Base-by-base conservation (phyloP, 805 yeast species). In the Spathaspora passalidarum region DNA sequence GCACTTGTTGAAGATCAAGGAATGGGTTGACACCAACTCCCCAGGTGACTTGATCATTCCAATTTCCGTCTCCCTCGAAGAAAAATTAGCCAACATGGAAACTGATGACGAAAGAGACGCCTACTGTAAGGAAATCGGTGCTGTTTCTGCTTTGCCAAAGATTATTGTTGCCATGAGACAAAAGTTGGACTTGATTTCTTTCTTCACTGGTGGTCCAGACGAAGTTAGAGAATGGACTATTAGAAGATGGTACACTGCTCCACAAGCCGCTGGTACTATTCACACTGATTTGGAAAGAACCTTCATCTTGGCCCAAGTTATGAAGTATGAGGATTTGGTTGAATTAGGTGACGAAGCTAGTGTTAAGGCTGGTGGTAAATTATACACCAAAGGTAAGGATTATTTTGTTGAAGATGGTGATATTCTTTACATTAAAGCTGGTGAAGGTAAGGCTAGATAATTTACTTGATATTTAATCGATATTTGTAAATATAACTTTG, bases 181-280 rank as follows among this genome's bases (percentile, higher is more conserved):
- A 54, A 84, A 88, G 50, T 77, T 91, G 49, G 86, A 86, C 55
- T 82, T 94, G 66, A 90, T 91, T 55, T 89, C 97, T 44, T 94
- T 85, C 77, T 94, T 89, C 80, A 94, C 99, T 29, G 85, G 94
- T 63, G 99, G 99, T 56, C 86, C 96, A 36, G 88, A 88, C 51
- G 99, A 94, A 73, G 96, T 91, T 42, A 86, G 97, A 68, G 97
- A 95, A 70, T 94, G 99, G 99, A 94, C 99, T 29, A 82, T 94
- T 52, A 82, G 98, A 71, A 75, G 77, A 56, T 95, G 95, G 57
- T 86, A 92, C 40, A 84, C 88, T 57, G 97, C 97, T 44, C 99
- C 99, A n/a, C 90, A 87, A 62, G 98, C 99, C 38, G 99, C 99
- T 18, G 98, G 97, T 65, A 96, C 94, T 38, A 92, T 92, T 59